phyloP scores from a whole-genome alignment of 2,329 filamentous ascomycete species.

The Pseudogymnoascus sp. region DNA sequence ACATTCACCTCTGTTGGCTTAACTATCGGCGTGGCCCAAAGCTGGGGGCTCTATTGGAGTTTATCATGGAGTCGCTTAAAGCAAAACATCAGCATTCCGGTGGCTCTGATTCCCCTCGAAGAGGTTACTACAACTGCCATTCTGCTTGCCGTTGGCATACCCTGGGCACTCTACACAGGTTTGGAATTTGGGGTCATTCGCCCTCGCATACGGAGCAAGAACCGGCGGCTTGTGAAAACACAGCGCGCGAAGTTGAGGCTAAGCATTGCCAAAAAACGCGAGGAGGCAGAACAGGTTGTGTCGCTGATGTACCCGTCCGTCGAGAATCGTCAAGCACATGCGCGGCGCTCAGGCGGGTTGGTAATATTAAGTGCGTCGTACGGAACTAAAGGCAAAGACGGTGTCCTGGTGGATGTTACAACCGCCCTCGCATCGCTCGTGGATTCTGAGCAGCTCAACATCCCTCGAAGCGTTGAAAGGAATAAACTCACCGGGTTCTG shows the following conservation, averaged over 20 bases:
- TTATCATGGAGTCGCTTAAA: conserved; percentile 35
- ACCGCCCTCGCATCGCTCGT: conserved; percentile 38
- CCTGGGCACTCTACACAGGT: conserved; percentile 34
- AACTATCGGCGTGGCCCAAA: conserved; percentile 31
- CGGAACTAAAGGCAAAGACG: conserved; percentile 23
- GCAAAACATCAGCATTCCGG: conserved; percentile 34
- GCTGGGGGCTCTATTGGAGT: conserved; percentile 31
- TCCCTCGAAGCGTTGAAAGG: conserved; percentile 32
- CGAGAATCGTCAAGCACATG: conserved; percentile 31
- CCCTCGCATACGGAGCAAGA: conserved; percentile 31
- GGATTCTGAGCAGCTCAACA: conserved; percentile 34
- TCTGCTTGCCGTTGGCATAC: conserved; percentile 30
- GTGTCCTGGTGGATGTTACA: conserved; percentile 33
- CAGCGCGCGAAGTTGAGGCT: conserved; percentile 33
- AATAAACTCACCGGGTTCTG: conserved; percentile 37
- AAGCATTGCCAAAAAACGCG: conserved; percentile 30
- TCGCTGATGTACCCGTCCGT: conserved; percentile 35
- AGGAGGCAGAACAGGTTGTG: conserved; percentile 34
- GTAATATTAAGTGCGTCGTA: conserved; percentile 36
- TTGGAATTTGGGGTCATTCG: conserved; percentile 36
- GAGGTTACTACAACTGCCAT: conserved; percentile 30
- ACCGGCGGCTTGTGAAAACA: conserved; percentile 29
- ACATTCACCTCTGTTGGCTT: conserved; percentile 34
- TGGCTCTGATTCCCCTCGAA: conserved; percentile 31
- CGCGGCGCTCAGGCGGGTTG: conserved; percentile 31